phyloP scores from a whole-genome alignment of 2,329 filamentous ascomycete species.

The Aspergillus sergii region DNA sequence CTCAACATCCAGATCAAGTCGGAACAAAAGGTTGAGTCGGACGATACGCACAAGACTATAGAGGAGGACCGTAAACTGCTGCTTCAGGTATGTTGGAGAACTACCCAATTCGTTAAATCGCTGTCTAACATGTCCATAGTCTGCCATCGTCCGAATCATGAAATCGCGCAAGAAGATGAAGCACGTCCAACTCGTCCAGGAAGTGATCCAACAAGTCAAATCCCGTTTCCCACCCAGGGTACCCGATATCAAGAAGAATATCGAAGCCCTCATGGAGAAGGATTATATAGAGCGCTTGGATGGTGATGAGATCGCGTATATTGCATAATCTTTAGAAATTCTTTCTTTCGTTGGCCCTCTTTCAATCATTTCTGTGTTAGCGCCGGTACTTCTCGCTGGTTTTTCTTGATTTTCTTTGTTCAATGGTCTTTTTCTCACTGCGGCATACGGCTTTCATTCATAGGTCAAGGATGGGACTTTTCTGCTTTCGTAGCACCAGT shows the following conservation, averaged over 20 bases:
- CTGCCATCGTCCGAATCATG: slow-evolving; percentile 98
- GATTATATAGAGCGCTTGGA: slow-evolving; percentile 97
- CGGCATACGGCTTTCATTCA: background rate
- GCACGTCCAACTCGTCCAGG: slow-evolving; percentile 88
- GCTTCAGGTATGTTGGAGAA: slow-evolving; percentile 75
- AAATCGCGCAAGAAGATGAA: slow-evolving; percentile 99
- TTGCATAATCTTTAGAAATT: slow-evolving; percentile 63
- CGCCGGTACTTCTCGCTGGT: slow-evolving; percentile 11
- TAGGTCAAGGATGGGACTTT: slow-evolving; percentile 1
- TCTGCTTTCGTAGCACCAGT: slow-evolving; percentile 24
- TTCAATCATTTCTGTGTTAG: slow-evolving; percentile 7
- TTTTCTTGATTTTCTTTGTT: slow-evolving; percentile 2
- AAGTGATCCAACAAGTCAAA: slow-evolving; percentile 94
- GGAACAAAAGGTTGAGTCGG: slow-evolving; percentile 93
- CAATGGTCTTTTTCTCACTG: background rate
- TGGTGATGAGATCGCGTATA: slow-evolving; percentile 90
- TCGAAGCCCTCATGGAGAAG: slow-evolving; percentile 97
- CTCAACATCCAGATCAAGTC: slow-evolving; percentile 93
- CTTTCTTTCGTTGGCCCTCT: slow-evolving; percentile 9
- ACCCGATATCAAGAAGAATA: slow-evolving; percentile 98
- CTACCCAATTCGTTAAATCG: background rate
- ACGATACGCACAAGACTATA: slow-evolving; percentile 98
- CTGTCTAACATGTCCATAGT: slow-evolving; percentile 58
- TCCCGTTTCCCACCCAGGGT: slow-evolving; percentile 91
- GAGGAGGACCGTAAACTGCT: slow-evolving; percentile 97